Base-by-base conservation (phyloP, 108 stramenopile species). In the Skeletonema potamos region DNA sequence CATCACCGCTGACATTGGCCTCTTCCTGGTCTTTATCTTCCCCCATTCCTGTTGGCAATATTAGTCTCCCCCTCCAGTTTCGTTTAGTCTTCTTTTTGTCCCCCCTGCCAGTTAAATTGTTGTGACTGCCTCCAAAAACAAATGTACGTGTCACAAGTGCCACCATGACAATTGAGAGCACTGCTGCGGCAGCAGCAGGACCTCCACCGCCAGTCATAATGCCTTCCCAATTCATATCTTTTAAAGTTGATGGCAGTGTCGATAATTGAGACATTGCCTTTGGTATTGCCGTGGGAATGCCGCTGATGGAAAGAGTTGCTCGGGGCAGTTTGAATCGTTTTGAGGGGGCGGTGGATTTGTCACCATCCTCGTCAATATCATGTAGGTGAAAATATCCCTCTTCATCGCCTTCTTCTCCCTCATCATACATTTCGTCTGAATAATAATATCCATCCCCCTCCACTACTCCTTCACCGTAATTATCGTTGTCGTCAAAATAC, bases 81-180 rank as follows among this genome's bases (percentile, higher is more conserved):
- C n/a, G 29, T 8, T 48, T 51, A 17, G 7, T 28, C 36, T 54
- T 32, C 10, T 32, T 20, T 11, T 64, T 26, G 37, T 20, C 12
- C 26, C 20, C 20, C 27, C 13, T 26, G 41, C 43, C 41, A 61
- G 20, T 33, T 36, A 61, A 3, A 46, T 27, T 24, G 15, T 44
- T 4, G 15, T 28, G 8, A 27, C 63, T 46, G 5, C 44, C 44
- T 1, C 44, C 63, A 43, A 44, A 44, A 41, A 28, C 41, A 32
- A 43, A 44, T 46, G 63, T 41, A 64, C 44, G 63, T 6, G 6
- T 41, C 46, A 34, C 33, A 62, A 33, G 18, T 62, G 29, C 26
- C 24, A 44, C 44, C 44, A 24, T 41, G 18, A 46, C 44, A 46
- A 46, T 46, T 3, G 44, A 46, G 18, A 46, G 44, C 18, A 46